phyloP scores from a whole-genome alignment of 495 filamentous ascomycete species.

The Aspergillus cavernicola region DNA sequence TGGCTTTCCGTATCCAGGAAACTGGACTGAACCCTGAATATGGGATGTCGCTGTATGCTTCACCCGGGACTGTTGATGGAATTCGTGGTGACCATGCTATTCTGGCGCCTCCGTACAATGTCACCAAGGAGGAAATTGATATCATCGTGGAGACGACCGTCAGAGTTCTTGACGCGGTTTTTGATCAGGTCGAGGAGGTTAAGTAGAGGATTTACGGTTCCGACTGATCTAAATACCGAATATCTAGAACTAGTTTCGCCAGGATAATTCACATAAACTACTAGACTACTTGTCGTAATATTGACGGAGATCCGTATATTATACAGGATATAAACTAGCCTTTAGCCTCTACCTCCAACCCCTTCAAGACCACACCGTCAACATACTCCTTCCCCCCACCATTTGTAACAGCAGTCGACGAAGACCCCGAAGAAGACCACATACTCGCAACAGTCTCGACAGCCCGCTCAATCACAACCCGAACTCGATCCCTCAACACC shows the following conservation, averaged over 20 bases:
- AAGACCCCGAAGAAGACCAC: constrained; percentile 44
- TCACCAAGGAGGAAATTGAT: constrained; percentile 59
- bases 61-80: constrained; percentile 64
- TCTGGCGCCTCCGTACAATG: constrained; percentile 70
- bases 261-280: too few species aligned
- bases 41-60: constrained; percentile 67
- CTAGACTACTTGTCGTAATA: background rate
- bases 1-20: constrained; percentile 50
- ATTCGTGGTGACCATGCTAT: constrained; percentile 70
- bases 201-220: too few species aligned
- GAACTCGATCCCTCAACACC: constrained; percentile 73
- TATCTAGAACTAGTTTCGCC: too few species aligned
- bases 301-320: background rate
- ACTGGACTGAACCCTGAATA: constrained; percentile 48
- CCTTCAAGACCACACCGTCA: constrained; percentile 20
- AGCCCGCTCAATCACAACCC: constrained; percentile 84
- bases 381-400: constrained; percentile 15
- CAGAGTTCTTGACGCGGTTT: constrained; percentile 32
- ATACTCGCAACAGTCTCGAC: constrained; percentile 86
- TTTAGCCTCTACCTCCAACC: constrained; percentile 25
- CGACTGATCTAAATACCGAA: too few species aligned
- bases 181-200: constrained; percentile 18
- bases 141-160: constrained; percentile 48
- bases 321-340: constrained; percentile 17
- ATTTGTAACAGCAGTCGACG: constrained; percentile 14